Percentiles rank a stretch among this genome's conserved stretches.
These are phyloP conservation scores for Gnaphalium uliginosum DNA, from an alignment of 129 eudicot genomes.

Conservation along the genomic window DNA sequence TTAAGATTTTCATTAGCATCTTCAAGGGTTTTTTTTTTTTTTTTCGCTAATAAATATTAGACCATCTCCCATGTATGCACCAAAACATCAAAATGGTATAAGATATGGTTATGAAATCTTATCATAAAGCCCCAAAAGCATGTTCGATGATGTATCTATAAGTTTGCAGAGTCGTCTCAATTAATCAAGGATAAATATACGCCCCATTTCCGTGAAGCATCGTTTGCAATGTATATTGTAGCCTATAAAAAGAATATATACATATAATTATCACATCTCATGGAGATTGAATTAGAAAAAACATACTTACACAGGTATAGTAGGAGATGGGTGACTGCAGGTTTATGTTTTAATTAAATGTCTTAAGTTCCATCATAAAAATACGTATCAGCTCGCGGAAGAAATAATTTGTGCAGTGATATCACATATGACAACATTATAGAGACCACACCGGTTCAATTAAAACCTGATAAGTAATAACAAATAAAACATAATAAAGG, in stretches of 20 bases:
- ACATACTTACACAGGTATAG: background rate
- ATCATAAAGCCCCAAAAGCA: background rate
- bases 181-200: background rate
- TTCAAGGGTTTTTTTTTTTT: no score
- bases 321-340: background rate
- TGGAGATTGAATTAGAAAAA: background rate
- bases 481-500: background rate
- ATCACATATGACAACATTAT: background rate
- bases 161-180: background rate
- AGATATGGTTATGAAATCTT: no score
- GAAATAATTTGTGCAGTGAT: background rate
- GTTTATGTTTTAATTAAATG: background rate
- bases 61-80: background rate
- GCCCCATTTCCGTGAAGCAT: background rate
- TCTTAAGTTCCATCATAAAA: background rate
- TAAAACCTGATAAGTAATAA: background rate
- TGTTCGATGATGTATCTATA: no score
- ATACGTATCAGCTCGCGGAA: background rate
- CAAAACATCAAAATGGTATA: background rate
- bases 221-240: background rate
- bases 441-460: background rate
- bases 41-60: no score
- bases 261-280: background rate
- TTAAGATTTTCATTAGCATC: no score
- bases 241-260: background rate